Conservation (phyloP, 139 green algal species). For the Picocystis salinarum region DNA sequence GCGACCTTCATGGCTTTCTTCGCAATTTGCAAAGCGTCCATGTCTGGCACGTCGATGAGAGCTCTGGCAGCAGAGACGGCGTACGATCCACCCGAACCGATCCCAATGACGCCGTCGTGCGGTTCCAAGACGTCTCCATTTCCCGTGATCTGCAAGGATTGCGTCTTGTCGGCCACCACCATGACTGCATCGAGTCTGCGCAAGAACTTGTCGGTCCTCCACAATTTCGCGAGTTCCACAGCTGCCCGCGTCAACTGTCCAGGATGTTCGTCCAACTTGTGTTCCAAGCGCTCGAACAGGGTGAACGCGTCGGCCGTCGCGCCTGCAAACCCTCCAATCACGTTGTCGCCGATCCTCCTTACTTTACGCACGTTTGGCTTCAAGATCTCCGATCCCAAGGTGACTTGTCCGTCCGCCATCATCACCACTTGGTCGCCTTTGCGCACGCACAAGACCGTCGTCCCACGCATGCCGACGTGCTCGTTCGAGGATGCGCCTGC, state of each 20-base stretch:
- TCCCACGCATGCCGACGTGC: constrained; percentile 23
- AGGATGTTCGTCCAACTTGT: constrained; percentile 66
- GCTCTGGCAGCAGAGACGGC: constrained; percentile 55
- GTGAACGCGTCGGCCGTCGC: constrained; percentile 77
- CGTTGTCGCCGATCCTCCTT: constrained; percentile 31
- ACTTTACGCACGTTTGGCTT: constrained; percentile 81
- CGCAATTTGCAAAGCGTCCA: constrained; percentile 38
- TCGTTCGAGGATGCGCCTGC: too few species aligned
- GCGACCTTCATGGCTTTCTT: constrained; percentile 75
- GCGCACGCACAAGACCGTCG: constrained; percentile 61
- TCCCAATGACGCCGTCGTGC: constrained; percentile 58
- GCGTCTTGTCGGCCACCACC: constrained; percentile 55
- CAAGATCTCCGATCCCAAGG: constrained; percentile 41
- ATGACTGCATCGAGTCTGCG: constrained; percentile 58
- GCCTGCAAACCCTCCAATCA: constrained; percentile 35
- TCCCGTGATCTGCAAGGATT: constrained; percentile 60
- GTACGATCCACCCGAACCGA: constrained; percentile 53
- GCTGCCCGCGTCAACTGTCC: constrained; percentile 58
- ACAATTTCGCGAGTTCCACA: constrained; percentile 83
- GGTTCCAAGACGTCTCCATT: constrained; percentile 81
- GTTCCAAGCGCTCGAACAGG: constrained; percentile 71
- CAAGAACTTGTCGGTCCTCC: constrained; percentile 82
- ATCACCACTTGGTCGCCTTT: constrained; percentile 62
- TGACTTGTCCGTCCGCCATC: constrained; percentile 75
- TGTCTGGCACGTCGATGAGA: constrained; percentile 43